Percentiles rank a stretch among this genome's conserved stretches.
These are phyloP conservation scores for Gnaphalium uliginosum DNA, from an alignment of 129 eudicot species.

Conservation along the genomic window DNA sequence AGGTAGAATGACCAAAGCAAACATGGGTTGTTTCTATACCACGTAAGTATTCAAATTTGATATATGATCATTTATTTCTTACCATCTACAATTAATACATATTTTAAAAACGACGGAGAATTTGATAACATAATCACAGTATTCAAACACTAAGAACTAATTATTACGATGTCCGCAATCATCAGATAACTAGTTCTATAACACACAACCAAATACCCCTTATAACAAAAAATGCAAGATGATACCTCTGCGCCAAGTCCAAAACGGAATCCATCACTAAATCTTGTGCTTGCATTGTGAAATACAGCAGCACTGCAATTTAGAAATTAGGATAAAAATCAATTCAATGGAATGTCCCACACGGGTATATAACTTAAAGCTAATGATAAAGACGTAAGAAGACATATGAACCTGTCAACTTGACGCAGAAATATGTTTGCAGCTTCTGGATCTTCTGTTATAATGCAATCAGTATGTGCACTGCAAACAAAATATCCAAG, in stretches of 20 bases:
- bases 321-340: neutral
- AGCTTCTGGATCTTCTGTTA: constrained; percentile 74
- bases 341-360: neutral
- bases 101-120: no score
- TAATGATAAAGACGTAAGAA: neutral
- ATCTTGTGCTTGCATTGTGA: constrained; percentile 97
- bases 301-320: constrained; percentile 92
- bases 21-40: no score
- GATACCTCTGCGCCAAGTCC: constrained; percentile 98
- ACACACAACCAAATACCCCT: neutral
- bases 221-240: neutral
- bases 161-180: neutral
- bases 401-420: constrained; percentile 75
- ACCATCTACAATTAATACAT: no score
- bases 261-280: constrained; percentile 92
- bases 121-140: neutral
- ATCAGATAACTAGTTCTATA: neutral
- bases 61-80: neutral
- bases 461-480: constrained; percentile 87
- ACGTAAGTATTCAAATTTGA: no score
- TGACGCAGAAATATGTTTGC: constrained; percentile 70
- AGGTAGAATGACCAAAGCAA: no score
- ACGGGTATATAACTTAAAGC: neutral
- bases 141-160: neutral
- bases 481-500: constrained; percentile 44